Evolutionary conservation across 352 stramenopile species (phyloP), one percentile per base, ranked within the genome.

Genomic region (Globisporangium echinulatum): DNA sequence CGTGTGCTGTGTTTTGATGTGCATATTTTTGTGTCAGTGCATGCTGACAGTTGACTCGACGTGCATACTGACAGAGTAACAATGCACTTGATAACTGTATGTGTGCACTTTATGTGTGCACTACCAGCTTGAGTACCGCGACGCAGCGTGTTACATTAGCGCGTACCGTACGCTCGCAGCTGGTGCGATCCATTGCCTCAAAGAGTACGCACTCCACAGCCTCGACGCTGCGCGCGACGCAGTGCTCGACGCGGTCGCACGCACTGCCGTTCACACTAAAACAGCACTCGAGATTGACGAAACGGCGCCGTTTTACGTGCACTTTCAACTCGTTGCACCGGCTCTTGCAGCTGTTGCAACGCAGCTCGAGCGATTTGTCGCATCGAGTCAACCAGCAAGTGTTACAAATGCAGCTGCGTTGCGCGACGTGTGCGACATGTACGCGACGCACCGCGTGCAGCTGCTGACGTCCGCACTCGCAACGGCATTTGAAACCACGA

Each of bases 221-320:
- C 55, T 94, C 15, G 79, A 92, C 5, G 72, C 80, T 1, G 85
- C 83, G 1, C 82, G 73, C 11, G 82, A 94, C 55, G 77, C 76
- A 49, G 82, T 92, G 52, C 59, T 68, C 17, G 77, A 88, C 14
- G 78, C 74, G 1, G 25, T 89, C 37, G 71, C 81, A 19, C 84
- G 75, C 48, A 52, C 62, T 3, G 48, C 64, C 15, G 33, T 15
- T 3, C 8, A 17, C 7, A 37, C 2, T 11, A 38, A 11, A 7
- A 8, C 54, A 62, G 40, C 61, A 5, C 55, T 71, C 1, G 71
- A 85, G 33, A 51, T 93, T 44, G 82, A 91, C 49, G 79, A 91
- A 43, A 82, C 82, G 1, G 89, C 80, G 37, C 67, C 79, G 13
- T 90, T 83, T 56, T 94, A 94, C 47, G 77, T 92, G 2, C 77